Conservation (phyloP, 116 monocot genomes). For the Dioscorea cayenensis region DNA sequence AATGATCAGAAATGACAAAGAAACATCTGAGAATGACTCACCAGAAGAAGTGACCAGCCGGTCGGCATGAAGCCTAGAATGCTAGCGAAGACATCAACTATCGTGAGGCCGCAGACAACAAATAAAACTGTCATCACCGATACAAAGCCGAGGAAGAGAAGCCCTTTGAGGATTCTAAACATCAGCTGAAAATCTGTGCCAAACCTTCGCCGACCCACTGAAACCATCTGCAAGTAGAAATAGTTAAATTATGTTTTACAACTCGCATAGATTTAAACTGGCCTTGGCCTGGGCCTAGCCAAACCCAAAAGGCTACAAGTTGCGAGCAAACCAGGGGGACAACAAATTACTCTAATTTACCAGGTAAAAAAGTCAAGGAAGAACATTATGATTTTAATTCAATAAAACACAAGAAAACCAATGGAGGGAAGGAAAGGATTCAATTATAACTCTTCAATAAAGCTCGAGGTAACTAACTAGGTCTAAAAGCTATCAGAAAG, state of each 20-base stretch:
- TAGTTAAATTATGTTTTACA: background rate
- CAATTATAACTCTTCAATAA: background rate
- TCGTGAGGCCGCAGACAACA: slow-evolving; percentile 28
- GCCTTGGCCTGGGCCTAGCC: no score
- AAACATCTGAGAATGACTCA: slow-evolving; percentile 6
- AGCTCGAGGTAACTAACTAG: no score
- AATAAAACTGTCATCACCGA: slow-evolving; percentile 32
- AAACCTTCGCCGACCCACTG: slow-evolving; percentile 47
- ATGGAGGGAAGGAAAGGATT: background rate
- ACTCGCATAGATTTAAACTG: no score
- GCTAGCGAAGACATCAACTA: slow-evolving; percentile 48
- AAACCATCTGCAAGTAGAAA: slow-evolving; percentile 31
- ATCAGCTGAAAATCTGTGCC: slow-evolving; percentile 59
- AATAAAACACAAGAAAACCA: background rate
- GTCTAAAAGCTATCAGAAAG: background rate
- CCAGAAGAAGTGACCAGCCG: slow-evolving; percentile 63
- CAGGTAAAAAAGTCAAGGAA: no score
- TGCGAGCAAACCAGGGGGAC: no score
- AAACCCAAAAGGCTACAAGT: no score
- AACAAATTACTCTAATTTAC: no score
- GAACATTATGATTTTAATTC: background rate
- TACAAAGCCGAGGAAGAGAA: slow-evolving; percentile 39
- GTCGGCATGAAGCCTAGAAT: slow-evolving; percentile 58
- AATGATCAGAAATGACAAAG: background rate
- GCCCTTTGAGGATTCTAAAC: slow-evolving; percentile 49